These are phyloP conservation scores for Quaeritorhiza haematococci DNA, from an alignment of 371 early-diverging fungal species.

Conservation along the genomic window DNA sequence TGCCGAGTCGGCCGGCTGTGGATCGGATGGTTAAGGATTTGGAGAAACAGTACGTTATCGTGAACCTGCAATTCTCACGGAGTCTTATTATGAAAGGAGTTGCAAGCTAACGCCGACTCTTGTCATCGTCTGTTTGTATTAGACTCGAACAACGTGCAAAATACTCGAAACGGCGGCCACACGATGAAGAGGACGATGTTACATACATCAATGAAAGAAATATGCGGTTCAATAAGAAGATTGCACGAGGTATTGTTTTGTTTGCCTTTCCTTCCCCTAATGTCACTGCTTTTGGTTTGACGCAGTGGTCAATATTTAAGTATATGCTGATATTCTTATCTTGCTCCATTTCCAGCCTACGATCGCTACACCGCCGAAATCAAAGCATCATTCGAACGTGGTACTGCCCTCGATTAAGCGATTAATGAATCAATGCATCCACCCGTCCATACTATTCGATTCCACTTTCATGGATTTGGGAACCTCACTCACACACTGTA, in stretches of 20 bases:
- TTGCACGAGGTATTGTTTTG: constrained; percentile 64
- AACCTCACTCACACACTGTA: too few species aligned
- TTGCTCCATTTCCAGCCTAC: constrained; percentile 48
- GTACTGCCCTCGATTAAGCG: too few species aligned
- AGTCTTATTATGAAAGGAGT: not conserved
- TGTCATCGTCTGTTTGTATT: too few species aligned
- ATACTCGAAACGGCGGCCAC: constrained; percentile 68
- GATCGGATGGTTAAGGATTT: constrained; percentile 70
- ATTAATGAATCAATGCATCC: too few species aligned
- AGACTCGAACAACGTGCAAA: constrained; percentile 62
- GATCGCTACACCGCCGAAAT: constrained; percentile 92
- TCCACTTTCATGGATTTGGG: too few species aligned
- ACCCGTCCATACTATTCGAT: too few species aligned
- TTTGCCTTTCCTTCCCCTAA: not conserved
- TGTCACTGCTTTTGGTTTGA: too few species aligned
- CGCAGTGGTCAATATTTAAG: not conserved
- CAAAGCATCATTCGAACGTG: constrained; percentile 63
- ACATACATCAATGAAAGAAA: constrained; percentile 96
- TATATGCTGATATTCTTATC: not conserved
- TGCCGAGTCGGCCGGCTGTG: constrained; percentile 62
- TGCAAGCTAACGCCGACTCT: too few species aligned
- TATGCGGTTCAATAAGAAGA: constrained; percentile 90
- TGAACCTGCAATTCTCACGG: constrained; percentile 1
- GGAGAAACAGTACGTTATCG: constrained; percentile 64
- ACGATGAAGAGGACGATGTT: constrained; percentile 78